A percentile compares a stretch with the other conserved stretches of the same genome.
Conservation (phyloP, 441 rosid genomes). For the Aquilaria agallochum region DNA sequence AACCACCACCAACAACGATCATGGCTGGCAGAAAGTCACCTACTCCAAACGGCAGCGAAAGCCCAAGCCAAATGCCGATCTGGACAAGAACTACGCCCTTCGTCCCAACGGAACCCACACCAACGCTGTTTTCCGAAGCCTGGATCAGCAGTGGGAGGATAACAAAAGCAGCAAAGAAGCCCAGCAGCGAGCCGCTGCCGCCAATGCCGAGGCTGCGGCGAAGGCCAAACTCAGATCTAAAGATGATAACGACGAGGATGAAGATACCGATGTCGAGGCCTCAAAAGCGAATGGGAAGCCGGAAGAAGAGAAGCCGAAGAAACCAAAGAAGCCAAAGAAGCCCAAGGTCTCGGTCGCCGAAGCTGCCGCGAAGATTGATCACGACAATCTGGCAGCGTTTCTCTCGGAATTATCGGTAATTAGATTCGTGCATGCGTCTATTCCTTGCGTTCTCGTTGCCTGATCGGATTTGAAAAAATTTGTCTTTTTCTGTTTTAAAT, state of each 20-base stretch:
- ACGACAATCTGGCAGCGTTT: slow-evolving; percentile 56
- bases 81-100: slow-evolving; percentile 8
- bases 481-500: neutral
- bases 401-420: slow-evolving; percentile 59
- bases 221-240: slow-evolving; percentile 57
- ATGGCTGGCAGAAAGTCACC: slow-evolving; percentile 79
- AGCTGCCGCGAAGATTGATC: slow-evolving; percentile 77
- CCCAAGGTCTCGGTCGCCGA: slow-evolving; percentile 74
- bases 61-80: slow-evolving; percentile 37
- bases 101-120: slow-evolving; percentile 21
- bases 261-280: slow-evolving; percentile 39
- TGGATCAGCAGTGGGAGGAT: slow-evolving; percentile 63
- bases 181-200: slow-evolving; percentile 32
- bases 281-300: slow-evolving; percentile 33
- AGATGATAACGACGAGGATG: slow-evolving; percentile 34
- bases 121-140: slow-evolving; percentile 50
- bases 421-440: slow-evolving; percentile 2
- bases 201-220: slow-evolving; percentile 12
- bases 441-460: neutral
- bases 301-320: slow-evolving; percentile 46
- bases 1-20: slow-evolving; percentile 29
- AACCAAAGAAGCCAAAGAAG: slow-evolving; percentile 83
- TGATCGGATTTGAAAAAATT: slow-evolving; percentile 11
- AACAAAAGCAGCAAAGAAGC: slow-evolving; percentile 54
- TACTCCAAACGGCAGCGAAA: slow-evolving; percentile 68